Evolutionary conservation across 2,329 filamentous ascomycete genomes (phyloP).

Genomic region (Colletotrichum destructivum): DNA sequence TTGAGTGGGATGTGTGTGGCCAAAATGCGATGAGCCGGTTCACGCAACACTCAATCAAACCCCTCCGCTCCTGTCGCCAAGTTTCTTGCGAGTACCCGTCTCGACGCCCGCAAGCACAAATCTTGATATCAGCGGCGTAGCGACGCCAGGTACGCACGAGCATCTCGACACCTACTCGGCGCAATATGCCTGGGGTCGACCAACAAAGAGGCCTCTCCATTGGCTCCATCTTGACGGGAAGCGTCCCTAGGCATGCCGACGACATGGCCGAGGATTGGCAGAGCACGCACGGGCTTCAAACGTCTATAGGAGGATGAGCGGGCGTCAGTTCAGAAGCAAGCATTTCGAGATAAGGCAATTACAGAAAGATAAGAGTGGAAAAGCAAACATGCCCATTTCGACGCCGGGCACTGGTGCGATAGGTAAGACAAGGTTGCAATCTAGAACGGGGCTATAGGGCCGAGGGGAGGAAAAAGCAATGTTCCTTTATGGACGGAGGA

Average conservation of each 20-base stretch:
- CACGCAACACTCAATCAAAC: background rate
- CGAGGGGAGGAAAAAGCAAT: conserved; percentile 1
- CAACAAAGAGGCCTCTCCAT: background rate
- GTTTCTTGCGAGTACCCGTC: background rate
- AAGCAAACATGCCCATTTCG: background rate
- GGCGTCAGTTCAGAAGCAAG: background rate
- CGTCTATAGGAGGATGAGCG: too few species aligned
- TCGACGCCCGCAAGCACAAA: conserved; percentile 3
- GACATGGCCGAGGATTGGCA: background rate
- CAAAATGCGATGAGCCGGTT: too few species aligned
- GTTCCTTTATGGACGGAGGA: background rate
- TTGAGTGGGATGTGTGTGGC: too few species aligned
- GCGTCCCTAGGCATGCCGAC: background rate
- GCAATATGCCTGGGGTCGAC: background rate
- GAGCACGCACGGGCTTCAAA: background rate
- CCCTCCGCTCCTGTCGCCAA: too few species aligned
- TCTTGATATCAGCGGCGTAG: background rate
- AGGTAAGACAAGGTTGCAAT: background rate
- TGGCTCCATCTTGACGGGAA: background rate
- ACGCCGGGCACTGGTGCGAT: background rate
- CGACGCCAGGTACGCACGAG: background rate
- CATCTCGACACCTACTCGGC: background rate
- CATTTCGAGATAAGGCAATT: background rate
- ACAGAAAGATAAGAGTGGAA: background rate
- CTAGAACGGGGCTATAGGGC: background rate